Evolutionary conservation across 176 grass and related monocot species (phyloP), one percentile per base, ranked within the genome.

Genomic region (Oryza rufipogon): DNA sequence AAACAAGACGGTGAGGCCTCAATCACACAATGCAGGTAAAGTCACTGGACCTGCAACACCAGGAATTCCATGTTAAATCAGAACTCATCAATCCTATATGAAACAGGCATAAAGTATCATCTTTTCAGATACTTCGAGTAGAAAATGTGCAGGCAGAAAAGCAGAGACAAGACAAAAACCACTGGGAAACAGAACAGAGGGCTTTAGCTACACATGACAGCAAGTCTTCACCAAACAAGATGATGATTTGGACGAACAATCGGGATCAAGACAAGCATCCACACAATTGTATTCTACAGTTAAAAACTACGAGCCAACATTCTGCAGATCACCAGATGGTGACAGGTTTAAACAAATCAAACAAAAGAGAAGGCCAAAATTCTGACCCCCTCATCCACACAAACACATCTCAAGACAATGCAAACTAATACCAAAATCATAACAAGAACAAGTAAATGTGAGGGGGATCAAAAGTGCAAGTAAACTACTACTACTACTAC

Each of bases 11-110:
- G 46, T 80, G 25, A 11, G 11, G 3, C 32, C 45, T 79, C 74
- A 68, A 89, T 64, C 71, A 33, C 32, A 76, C 84, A 89, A 92
- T 87, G 91, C 80, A 87, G 80, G 84, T 69, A 71, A 38, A 64
- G 11, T 76, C 28, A 87, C 66, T 46, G 47, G 38, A 56, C 80
- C 87, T 89, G 75, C 70, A 80, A 33, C 75, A 83, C 20, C 67
- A 70, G 28, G 51, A 47, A 80, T 41, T 75, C 73, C 51, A 72
- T 66, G 36, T 60, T 66, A 68, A 66, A 58, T 83, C 54, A 42
- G 15, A 76, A 66, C 42, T 46, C 33, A 86, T 26, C 30, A 76
- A 73, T 54, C 70, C 68, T 73, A 17, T 32, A 63, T 66, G 70
- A 63, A 54, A 70, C 44, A 46, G 26, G 60, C 79, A 82, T 28